Conservation (phyloP, 495 filamentous ascomycete genomes). For the Penicillium arizonense region DNA sequence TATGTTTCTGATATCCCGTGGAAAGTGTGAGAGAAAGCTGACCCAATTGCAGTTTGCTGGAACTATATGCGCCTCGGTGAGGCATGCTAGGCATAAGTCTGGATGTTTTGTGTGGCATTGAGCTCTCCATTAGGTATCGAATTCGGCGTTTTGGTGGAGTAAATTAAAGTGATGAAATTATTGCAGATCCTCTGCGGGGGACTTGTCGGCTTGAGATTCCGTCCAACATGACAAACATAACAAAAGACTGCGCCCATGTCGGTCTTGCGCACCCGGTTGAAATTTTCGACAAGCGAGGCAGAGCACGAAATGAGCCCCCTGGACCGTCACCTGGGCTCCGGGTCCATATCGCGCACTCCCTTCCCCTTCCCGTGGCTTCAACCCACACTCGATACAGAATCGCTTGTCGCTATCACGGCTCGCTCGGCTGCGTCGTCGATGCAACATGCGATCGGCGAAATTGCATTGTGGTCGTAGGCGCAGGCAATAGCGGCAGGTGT, state of each 20-base stretch:
- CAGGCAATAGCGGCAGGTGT: conserved; percentile 38
- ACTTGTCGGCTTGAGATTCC: not conserved
- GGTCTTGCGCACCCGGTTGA: conserved; percentile 13
- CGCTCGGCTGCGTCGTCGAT: conserved; percentile 19
- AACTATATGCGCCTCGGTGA: conserved; percentile 52
- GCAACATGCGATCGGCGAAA: conserved; percentile 35
- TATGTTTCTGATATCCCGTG: conserved; percentile 14
- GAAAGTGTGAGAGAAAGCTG: conserved; percentile 5
- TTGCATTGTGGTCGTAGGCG: conserved; percentile 25
- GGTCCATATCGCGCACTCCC: conserved; percentile 33
- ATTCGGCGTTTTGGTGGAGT: too few species aligned
- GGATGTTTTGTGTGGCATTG: not conserved
- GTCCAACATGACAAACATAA: conserved; percentile 15
- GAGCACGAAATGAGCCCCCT: conserved; percentile 23
- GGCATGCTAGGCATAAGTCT: conserved; percentile 9
- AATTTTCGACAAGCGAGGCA: conserved; percentile 32
- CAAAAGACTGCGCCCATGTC: conserved; percentile 7
- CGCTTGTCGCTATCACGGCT: conserved; percentile 23
- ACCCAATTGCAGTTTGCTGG: conserved; percentile 48
- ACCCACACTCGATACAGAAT: conserved; percentile 39
- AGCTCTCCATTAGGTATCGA: too few species aligned
- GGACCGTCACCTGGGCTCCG: conserved; percentile 23
- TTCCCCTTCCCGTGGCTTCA: conserved; percentile 24
- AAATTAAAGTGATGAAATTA: too few species aligned
- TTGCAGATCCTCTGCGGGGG: too few species aligned